Base-by-base conservation (phyloP, 2,329 filamentous ascomycete species). In the Alternaria triticimaculans region DNA sequence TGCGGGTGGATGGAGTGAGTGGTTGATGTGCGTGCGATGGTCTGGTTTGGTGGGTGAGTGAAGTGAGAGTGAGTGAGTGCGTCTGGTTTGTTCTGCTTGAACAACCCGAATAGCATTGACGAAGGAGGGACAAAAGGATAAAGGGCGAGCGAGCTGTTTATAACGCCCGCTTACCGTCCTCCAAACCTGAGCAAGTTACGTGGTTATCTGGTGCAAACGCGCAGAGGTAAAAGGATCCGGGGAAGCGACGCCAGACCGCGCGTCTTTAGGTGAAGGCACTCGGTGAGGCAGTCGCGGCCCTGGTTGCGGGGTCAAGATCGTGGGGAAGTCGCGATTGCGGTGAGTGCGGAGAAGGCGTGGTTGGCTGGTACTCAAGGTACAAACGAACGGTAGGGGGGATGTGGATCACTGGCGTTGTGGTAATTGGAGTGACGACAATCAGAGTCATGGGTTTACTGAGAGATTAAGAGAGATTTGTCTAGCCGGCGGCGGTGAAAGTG, bases 91-190 rank as follows among this genome's bases (percentile, higher is more conserved):
- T 41, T 41, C n/a, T 41, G 37, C 37, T 41, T 41, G n/a, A 41
- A 41, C 37, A 41, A 18, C 5, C 37, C 37, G 9, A 41, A 41
- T 0, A 41, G 37, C 37, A 41, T 41, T n/a, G 33, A 18, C 2
- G 8, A 18, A 41, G 8, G 15, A 9, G 0, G 9, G 15, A 41
- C 15, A 5, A 18, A n/a, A 3, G 15, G 0, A 5, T 41, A 0
- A n/a, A n/a, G 8, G 9, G n/a, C 5, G 9, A 41, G 37, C n/a
- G 37, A 41, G 37, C 37, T 41, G 37, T 18, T 11, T 41, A 18
- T 18, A 41, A 18, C 37, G 8, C 37, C n/a, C 9, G 15, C 37
- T 41, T 11, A 3, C 37, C 15, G 37, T 41, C 9, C 37, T 11
- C n/a, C n/a, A 18, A 1, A 41, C 2, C 15, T 33, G 15, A 12